Conservation (phyloP, 495 filamentous ascomycete genomes). For the Lepidopterella palustris region DNA sequence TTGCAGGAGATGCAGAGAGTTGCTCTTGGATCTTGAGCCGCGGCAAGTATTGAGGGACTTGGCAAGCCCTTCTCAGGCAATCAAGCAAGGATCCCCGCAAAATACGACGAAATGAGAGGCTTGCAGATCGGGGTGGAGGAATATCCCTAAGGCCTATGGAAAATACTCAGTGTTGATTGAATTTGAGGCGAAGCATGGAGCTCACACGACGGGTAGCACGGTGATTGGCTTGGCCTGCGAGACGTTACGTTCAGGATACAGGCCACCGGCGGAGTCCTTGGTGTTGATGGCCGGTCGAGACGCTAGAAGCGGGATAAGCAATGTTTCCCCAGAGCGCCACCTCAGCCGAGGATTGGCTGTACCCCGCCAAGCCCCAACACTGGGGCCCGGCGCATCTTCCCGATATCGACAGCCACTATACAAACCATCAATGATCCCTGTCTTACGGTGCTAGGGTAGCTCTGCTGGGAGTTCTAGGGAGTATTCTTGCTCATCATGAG, state of each 20-base stretch:
- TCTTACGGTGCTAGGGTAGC: neutral
- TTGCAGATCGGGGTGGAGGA: neutral
- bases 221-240: neutral
- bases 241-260: conserved; percentile 1
- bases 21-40: neutral
- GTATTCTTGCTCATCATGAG: neutral
- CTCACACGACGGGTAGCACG: neutral
- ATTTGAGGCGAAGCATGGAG: neutral
- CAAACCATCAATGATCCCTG: neutral
- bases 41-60: neutral
- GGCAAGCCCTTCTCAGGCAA: neutral
- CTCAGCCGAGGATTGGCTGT: neutral
- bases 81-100: neutral
- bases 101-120: neutral
- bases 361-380: no score
- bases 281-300: neutral
- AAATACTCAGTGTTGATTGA: neutral
- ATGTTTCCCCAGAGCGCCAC: neutral
- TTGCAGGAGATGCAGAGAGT: neutral
- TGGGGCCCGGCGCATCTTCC: neutral
- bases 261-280: neutral
- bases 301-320: neutral
- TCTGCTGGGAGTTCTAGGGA: neutral
- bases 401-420: neutral
- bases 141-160: neutral